Base-by-base conservation (phyloP, 148 eudicot genomes). In the Fallopia convolvulus region DNA sequence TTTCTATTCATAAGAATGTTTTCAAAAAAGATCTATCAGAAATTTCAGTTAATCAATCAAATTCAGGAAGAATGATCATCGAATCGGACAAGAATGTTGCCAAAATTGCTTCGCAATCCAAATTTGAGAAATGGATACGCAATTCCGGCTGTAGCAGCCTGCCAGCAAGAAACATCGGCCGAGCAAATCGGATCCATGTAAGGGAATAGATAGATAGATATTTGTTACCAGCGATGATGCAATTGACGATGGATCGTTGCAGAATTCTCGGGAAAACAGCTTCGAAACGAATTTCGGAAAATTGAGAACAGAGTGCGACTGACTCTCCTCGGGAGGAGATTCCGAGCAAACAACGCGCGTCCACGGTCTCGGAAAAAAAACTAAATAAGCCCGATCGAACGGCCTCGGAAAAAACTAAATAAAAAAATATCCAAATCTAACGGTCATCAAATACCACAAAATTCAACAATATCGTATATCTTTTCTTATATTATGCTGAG, bases 131-230 rank as follows among this genome's bases (percentile, higher is more conserved):
- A 0, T 39, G 39, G 72, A 68, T 6, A 32, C 44, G 20, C 72
- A 68, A 14, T 68, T 68, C 4, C 21, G 10, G 36, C 0, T 26
- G 32, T 33, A 65, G 17, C 2, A 65, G 41, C 18, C 13, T 30
- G 40, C 8, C 20, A 23, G 72, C 3, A 32, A 65, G 17, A 65
- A 65, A 13, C 41, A 65, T 23, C 41, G n/a, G 8, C 32, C 70
- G 70, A 65, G 40, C 70, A 65, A 65, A 65, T 65, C 41, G 40
- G 70, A 65, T 68, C 72, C 46, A 39, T 13, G 72, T 14, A 68
- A 39, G 44, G 46, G 18, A 68, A 36, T 5, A 15, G 44, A 68
- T 46, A 68, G 72, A 33, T 36, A 68, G 46, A 68, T 68, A 36
- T 14, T 14, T 14, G 46, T 68, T 68, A 68, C 72, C 72, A 17